phyloP scores from a whole-genome alignment of 495 filamentous ascomycete species.

The Acidomyces sp. region DNA sequence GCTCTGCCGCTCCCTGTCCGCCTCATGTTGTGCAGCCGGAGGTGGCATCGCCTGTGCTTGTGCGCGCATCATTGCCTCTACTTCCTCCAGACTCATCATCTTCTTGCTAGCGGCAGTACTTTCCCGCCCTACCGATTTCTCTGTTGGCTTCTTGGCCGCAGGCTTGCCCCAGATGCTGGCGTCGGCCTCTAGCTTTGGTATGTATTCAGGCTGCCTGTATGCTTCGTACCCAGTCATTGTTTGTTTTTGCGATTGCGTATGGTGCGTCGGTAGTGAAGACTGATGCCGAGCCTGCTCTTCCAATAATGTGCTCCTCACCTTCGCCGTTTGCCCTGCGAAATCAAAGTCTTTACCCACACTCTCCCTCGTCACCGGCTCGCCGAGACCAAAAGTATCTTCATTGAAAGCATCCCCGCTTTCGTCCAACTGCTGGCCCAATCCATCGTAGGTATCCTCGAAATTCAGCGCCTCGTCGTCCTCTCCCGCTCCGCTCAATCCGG shows the following conservation, averaged over 20 bases:
- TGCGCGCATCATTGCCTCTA: conserved; percentile 81
- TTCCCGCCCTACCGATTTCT: conserved; percentile 8
- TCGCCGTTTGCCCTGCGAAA: conserved; percentile 84
- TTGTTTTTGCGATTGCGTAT: conserved; percentile 39
- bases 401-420: conserved; percentile 93
- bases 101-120: conserved; percentile 38
- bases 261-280: conserved; percentile 30
- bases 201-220: conserved; percentile 60
- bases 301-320: conserved; percentile 68
- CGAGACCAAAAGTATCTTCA: conserved; percentile 87
- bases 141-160: conserved; percentile 38
- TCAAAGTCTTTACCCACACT: conserved; percentile 86
- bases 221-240: conserved; percentile 75
- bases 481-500: conserved; percentile 44
- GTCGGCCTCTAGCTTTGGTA: conserved; percentile 80
- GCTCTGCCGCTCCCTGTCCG: conserved; percentile 12
- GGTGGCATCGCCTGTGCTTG: conserved; percentile 38
- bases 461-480: conserved; percentile 63
- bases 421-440: conserved; percentile 79
- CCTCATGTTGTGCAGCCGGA: neutral
- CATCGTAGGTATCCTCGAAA: conserved; percentile 98
- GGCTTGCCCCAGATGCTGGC: conserved; percentile 81
- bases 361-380: conserved; percentile 29
- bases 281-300: conserved; percentile 74
- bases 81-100: conserved; percentile 93